A percentile compares a stretch with the other conserved stretches of the same genome.
Conservation (phyloP, 2,329 filamentous ascomycete species). For the Hymenoscyphus occultus region DNA sequence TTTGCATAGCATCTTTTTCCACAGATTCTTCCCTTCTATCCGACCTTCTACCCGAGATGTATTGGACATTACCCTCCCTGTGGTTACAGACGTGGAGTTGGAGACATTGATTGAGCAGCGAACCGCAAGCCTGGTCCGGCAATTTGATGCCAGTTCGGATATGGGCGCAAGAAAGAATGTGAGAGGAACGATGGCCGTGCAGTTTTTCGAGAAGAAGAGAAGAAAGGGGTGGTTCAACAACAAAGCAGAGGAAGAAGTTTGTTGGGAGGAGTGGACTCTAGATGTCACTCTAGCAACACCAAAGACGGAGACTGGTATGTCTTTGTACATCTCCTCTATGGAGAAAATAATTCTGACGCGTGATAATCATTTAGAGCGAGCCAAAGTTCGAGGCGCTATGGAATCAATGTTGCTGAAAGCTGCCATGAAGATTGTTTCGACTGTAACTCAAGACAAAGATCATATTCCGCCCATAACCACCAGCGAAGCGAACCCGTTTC, state of each 20-base stretch:
- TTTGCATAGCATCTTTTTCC: slow-evolving; percentile 97
- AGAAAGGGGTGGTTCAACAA: slow-evolving; percentile 77
- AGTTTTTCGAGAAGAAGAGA: slow-evolving; percentile 92
- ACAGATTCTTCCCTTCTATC: slow-evolving; percentile 90
- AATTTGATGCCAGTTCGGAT: slow-evolving; percentile 61
- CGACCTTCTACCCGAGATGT: slow-evolving; percentile 81
- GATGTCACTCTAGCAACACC: slow-evolving; percentile 92
- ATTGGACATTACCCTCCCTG: slow-evolving; percentile 84
- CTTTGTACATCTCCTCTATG: neutral
- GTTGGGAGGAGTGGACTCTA: slow-evolving; percentile 95
- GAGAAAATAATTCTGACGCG: neutral
- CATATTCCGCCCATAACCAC: slow-evolving; percentile 97
- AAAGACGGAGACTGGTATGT: slow-evolving; percentile 78
- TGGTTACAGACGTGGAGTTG: slow-evolving; percentile 85
- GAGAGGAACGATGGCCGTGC: slow-evolving; percentile 75
- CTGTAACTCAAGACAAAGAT: slow-evolving; percentile 85
- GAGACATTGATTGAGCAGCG: slow-evolving; percentile 92
- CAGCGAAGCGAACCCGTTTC: slow-evolving; percentile 87
- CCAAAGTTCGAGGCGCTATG: slow-evolving; percentile 87
- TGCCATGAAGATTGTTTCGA: slow-evolving; percentile 83
- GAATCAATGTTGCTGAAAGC: slow-evolving; percentile 84
- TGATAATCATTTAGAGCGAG: slow-evolving; percentile 60
- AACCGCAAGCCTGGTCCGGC: slow-evolving; percentile 73
- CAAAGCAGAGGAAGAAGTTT: slow-evolving; percentile 80
- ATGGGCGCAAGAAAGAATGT: slow-evolving; percentile 45